phyloP scores from a whole-genome alignment of 257 asterid species.

The Fraxinus americana region DNA sequence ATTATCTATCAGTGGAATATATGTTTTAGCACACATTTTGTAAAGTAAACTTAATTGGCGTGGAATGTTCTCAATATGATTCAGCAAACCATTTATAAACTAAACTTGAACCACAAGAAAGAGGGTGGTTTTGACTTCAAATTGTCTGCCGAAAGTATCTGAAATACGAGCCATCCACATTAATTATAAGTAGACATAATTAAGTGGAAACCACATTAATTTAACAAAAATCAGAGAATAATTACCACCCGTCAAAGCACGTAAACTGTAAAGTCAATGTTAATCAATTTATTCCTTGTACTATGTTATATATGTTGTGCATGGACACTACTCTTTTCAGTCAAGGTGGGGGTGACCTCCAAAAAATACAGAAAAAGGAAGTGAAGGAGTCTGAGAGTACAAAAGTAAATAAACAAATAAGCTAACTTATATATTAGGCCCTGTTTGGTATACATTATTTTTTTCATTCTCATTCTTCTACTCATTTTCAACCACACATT shows the following conservation, averaged over 20 bases:
- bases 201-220: background rate
- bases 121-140: background rate
- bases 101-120: background rate
- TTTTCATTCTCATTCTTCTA: no score
- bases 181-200: background rate
- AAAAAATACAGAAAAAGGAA: no score
- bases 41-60: no score
- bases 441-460: no score
- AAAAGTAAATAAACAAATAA: no score
- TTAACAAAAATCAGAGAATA: background rate
- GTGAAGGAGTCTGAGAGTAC: no score
- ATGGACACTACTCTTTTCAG: background rate
- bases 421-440: no score
- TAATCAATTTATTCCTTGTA: background rate
- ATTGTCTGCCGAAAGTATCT: background rate
- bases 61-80: background rate
- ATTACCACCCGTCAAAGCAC: background rate
- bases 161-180: background rate
- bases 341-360: background rate
- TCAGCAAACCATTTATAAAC: background rate
- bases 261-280: background rate
- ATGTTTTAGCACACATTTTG: no score
- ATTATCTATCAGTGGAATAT: background rate
- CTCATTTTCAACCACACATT: no score
- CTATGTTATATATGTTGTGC: background rate